These are phyloP conservation scores for Kodamaea restingae DNA, from an alignment of 805 yeast species.

Conservation along the genomic window DNA sequence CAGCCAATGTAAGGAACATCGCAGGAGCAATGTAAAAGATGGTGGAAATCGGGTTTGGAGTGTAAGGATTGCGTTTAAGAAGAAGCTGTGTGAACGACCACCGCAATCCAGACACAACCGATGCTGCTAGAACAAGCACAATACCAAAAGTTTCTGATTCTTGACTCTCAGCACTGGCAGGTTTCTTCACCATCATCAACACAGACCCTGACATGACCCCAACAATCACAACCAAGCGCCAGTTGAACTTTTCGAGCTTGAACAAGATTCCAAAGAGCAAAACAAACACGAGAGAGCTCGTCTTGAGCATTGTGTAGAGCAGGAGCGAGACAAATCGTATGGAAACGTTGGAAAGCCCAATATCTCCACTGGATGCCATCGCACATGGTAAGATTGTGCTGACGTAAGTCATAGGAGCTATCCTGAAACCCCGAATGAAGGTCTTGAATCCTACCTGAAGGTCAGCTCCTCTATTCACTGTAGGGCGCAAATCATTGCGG, in stretches of 20 bases:
- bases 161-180: slow-evolving; percentile 13
- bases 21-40: slow-evolving; percentile 81
- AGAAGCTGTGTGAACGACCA: slow-evolving; percentile 94
- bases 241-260: slow-evolving; percentile 68
- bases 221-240: slow-evolving; percentile 67
- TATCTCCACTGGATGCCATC: slow-evolving; percentile 85
- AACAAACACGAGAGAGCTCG: slow-evolving; percentile 85
- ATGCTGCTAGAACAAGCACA: slow-evolving; percentile 67
- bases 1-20: slow-evolving; percentile 62
- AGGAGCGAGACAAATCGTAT: slow-evolving; percentile 74
- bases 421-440: slow-evolving; percentile 19
- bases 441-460: slow-evolving; percentile 9
- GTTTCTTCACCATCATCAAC: slow-evolving; percentile 69
- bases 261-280: slow-evolving; percentile 82
- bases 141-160: slow-evolving; percentile 52
- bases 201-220: slow-evolving; percentile 80
- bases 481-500: slow-evolving; percentile 48
- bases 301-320: slow-evolving; percentile 89
- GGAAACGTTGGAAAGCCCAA: slow-evolving; percentile 87
- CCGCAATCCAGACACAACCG: slow-evolving; percentile 81
- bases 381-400: slow-evolving; percentile 77
- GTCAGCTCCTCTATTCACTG: slow-evolving; percentile 9
- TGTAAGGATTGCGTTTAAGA: slow-evolving; percentile 54
- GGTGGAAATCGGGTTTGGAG: slow-evolving; percentile 76
- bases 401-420: slow-evolving; percentile 31